A percentile compares a stretch with the other conserved stretches of the same genome.
These are phyloP conservation scores for Xylaria longipes DNA, from an alignment of 495 filamentous ascomycete species.

Conservation along the genomic window DNA sequence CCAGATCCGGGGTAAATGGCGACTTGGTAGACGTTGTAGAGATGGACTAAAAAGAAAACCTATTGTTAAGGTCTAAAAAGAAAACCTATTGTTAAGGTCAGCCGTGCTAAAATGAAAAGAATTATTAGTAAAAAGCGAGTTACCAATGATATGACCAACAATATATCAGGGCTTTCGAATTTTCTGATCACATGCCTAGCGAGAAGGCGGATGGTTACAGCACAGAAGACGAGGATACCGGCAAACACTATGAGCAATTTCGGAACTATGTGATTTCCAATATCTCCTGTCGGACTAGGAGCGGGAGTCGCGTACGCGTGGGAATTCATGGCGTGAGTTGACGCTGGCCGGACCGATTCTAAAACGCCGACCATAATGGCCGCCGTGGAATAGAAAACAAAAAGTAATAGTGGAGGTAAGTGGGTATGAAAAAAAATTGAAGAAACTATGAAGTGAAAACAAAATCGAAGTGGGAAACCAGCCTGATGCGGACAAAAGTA, in stretches of 20 bases:
- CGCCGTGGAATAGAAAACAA: no score
- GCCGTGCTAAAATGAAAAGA: background rate
- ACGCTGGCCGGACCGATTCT: no score
- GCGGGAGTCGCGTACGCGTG: background rate
- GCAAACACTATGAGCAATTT: background rate
- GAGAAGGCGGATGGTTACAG: background rate
- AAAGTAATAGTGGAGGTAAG: no score
- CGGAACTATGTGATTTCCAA: conserved; percentile 1
- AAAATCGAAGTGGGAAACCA: no score
- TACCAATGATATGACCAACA: conserved; percentile 16
- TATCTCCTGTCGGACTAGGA: background rate
- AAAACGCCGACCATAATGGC: no score
- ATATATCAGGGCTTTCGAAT: background rate
- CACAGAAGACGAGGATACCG: background rate
- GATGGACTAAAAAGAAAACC: background rate
- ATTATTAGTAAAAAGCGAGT: background rate
- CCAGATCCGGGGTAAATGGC: conserved; percentile 16
- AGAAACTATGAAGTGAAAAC: no score
- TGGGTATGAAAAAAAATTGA: no score
- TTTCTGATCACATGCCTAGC: background rate
- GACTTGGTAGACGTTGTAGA: background rate
- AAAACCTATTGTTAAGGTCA: background rate
- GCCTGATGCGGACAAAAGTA: no score
- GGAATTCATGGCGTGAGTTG: background rate
- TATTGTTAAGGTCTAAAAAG: no score